Evolutionary conservation across 148 eudicot species (phyloP), one percentile per base, ranked within the genome.

Genomic region (Arbutus unedo): DNA sequence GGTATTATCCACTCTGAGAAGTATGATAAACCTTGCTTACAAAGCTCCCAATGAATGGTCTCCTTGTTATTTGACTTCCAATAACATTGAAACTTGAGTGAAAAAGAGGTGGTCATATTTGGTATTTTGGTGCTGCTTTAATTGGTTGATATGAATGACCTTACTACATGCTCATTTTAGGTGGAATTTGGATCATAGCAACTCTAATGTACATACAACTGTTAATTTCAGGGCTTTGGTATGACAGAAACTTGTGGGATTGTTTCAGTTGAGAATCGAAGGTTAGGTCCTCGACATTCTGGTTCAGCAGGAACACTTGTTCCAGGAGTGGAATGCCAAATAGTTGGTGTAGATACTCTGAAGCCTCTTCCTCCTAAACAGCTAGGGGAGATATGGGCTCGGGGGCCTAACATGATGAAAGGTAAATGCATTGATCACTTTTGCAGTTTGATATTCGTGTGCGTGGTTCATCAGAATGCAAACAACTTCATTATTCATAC

Each of bases 191-290:
- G 71, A 25, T 23, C 25, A 13, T 25, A 31, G 38, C 38, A 15
- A 1, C 59, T 47, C 82, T 79, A 81, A 87, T 81, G 2, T 62
- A 8, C 1, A 77, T 79, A 16, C 14, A 23, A 19, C 72, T 18
- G 59, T 41, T 86, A 31, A 54, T 84, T 84, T 84, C 90, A 95
- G 95, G 98, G 98, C 9, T 93, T 89, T 90, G 97, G 98, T 38
- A 93, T 95, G 97, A 93, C 98, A 43, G 97, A 95, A 87, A 92
- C 97, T 14, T 87, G 89, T 76, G 97, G 93, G 74, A 84, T 92
- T 41, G 82, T 92, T 73, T 86, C 93, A 2, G 16, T 91, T 9
- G 98, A 93, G 82, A 83, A 91, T 87, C 82, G 81, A 66, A 67
- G 74, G 59, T 74, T 84, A 7, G 94, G 93, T 0, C 86, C 87